Conservation (phyloP, 2,329 filamentous ascomycete species). For the Ophiostoma ulmi region DNA sequence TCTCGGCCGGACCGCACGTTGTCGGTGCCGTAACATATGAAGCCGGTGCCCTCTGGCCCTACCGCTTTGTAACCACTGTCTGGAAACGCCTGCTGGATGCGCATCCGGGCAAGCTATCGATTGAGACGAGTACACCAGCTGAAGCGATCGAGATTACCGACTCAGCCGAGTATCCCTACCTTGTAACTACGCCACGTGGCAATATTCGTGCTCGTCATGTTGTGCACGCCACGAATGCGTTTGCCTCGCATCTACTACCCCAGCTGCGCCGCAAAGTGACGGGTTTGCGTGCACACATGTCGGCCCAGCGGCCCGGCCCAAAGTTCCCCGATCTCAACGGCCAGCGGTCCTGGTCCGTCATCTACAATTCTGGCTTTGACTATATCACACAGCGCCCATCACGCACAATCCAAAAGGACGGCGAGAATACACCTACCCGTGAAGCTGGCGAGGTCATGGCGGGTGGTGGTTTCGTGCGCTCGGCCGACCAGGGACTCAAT, state of each 20-base stretch:
- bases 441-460: constrained; percentile 46
- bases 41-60: constrained; percentile 49
- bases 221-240: constrained; percentile 55
- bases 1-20: constrained; percentile 36
- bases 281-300: constrained; percentile 46
- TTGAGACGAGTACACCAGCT: constrained; percentile 40
- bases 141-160: constrained; percentile 28
- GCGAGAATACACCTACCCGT: constrained; percentile 25
- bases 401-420: not conserved
- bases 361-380: constrained; percentile 46
- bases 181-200: constrained; percentile 44
- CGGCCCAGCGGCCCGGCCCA: constrained; percentile 42
- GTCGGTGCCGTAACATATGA: constrained; percentile 42
- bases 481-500: constrained; percentile 40
- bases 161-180: constrained; percentile 34
- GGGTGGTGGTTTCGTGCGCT: constrained; percentile 48
- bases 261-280: constrained; percentile 44
- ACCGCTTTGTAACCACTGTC: constrained; percentile 44
- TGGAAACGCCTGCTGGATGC: constrained; percentile 40
- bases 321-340: constrained; percentile 34
- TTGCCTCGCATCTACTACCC: constrained; percentile 48
- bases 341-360: constrained; percentile 47
- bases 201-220: constrained; percentile 45
- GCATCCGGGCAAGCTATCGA: constrained; percentile 34
- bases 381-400: constrained; percentile 47